These are phyloP conservation scores for Ceratocystis alfenasii DNA, from an alignment of 2,329 filamentous ascomycete species.

Conservation along the genomic window DNA sequence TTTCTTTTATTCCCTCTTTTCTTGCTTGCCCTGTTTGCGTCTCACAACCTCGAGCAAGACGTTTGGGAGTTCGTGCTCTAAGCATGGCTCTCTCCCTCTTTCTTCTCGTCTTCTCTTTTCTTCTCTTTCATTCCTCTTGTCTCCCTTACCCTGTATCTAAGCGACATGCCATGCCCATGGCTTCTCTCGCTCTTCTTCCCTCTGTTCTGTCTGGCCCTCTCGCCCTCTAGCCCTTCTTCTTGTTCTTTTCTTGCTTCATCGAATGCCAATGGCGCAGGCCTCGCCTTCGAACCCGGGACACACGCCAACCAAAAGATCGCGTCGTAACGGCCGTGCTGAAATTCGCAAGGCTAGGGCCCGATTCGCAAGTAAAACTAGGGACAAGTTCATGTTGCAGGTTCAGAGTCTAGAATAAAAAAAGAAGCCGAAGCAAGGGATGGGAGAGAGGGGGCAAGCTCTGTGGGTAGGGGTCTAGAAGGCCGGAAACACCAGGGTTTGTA, in stretches of 20 bases:
- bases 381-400: not conserved
- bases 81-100: not conserved
- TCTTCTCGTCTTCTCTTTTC: not conserved
- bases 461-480: not conserved
- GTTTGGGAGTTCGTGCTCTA: constrained; percentile 1
- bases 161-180: constrained; percentile 4
- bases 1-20: not conserved
- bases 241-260: not conserved
- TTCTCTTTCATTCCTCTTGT: constrained; percentile 1
- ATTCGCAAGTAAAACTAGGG: not conserved
- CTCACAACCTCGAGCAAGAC: constrained; percentile 4
- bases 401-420: constrained; percentile 7
- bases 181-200: not conserved
- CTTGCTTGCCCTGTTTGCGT: not conserved
- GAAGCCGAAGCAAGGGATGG: constrained; percentile 3
- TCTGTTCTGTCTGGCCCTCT: not conserved
- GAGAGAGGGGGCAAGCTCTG: not conserved
- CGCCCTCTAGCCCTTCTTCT: not conserved
- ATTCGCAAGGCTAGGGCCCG: not conserved
- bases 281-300: not conserved
- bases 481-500: constrained; percentile 1
- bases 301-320: not conserved
- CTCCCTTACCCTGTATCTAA: not conserved
- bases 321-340: not conserved
- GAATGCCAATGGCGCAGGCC: not conserved